Evolutionary conservation across 352 stramenopile genomes (phyloP).

Genomic region (Phytophthora brassicae): DNA sequence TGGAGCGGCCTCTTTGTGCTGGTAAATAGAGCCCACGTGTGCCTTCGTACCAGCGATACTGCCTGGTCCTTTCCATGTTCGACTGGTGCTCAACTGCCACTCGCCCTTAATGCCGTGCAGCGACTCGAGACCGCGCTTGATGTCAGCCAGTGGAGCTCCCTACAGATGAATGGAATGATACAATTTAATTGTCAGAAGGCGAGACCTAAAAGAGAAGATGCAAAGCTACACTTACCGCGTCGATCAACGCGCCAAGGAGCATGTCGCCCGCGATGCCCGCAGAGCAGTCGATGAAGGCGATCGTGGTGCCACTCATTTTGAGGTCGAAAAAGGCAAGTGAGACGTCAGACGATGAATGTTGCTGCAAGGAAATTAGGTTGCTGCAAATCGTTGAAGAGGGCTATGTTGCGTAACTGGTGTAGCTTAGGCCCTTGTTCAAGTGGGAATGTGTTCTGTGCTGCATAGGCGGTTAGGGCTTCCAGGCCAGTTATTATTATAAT

Average conservation of each 20-base stretch:
- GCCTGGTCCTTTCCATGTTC: constrained; percentile 85
- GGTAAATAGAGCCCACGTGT: constrained; percentile 85
- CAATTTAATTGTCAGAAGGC: neutral
- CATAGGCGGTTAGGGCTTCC: no score
- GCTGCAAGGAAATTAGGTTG: neutral
- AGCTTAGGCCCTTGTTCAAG: no score
- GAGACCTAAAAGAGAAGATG: constrained; percentile 6
- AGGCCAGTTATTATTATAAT: no score
- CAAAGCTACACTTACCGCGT: constrained; percentile 57
- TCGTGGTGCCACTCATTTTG: constrained; percentile 20
- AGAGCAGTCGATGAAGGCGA: constrained; percentile 88
- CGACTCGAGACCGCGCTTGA: constrained; percentile 61
- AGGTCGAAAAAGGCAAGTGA: neutral
- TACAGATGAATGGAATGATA: constrained; percentile 26
- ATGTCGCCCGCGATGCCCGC: constrained; percentile 91
- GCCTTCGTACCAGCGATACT: constrained; percentile 90
- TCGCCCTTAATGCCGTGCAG: constrained; percentile 77
- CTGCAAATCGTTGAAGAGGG: neutral
- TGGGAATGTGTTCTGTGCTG: no score
- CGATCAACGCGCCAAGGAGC: constrained; percentile 87
- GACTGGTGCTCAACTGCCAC: constrained; percentile 74
- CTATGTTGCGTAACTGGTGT: no score
- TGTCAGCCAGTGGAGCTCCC: constrained; percentile 59
- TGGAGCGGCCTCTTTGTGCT: constrained; percentile 59
- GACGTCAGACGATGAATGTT: neutral